Evolutionary conservation across 257 asterid species (phyloP), one percentile per base, ranked within the genome.

Genomic region (Avicennia marina): DNA sequence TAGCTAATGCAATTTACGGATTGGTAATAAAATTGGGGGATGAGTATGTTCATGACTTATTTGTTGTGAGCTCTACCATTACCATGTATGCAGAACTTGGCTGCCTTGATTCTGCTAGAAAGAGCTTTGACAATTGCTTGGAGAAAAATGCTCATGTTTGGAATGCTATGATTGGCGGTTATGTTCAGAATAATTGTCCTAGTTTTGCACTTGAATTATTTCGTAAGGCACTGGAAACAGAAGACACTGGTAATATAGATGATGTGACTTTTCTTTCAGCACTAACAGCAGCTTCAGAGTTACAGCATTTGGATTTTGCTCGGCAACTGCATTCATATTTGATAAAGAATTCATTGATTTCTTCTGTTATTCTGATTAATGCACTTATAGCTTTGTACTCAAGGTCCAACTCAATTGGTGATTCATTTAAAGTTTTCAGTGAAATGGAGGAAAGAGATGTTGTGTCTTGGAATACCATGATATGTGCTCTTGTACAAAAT

Each of bases 391-490:
- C 86, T 46, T 69, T 74, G 67, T 83, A 83, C 55, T 83, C 91
- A 7, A 75, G 68, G 79, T 80, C 81, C 75, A 63, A 69, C 29
- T 21, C 56, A 41, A 61, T 78, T 26, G 62, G 52, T 11, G 75
- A 72, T 40, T 72, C 91, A n/a, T 75, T 80, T 50, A 66, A 68
- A 61, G 67, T 75, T 68, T 83, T 83, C 69, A 58, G 51, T 52
- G 56, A 29, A 53, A 80, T 83, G 83, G 63, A 60, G 24, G 73
- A 73, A 68, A 80, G 83, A 69, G 91, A 83, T 66, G 61, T 68
- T 41, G 83, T 83, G 36, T 80, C 91, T 20, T 83, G 88, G 91
- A 83, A 83, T 65, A 75, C 88, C 53, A 75, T 83, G 66, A 59
- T 80, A 11, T 70, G 79, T 64, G 72, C 83, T 55, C 70, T 83